Conservation (phyloP, 257 asterid genomes). For the Petunia secreta region DNA sequence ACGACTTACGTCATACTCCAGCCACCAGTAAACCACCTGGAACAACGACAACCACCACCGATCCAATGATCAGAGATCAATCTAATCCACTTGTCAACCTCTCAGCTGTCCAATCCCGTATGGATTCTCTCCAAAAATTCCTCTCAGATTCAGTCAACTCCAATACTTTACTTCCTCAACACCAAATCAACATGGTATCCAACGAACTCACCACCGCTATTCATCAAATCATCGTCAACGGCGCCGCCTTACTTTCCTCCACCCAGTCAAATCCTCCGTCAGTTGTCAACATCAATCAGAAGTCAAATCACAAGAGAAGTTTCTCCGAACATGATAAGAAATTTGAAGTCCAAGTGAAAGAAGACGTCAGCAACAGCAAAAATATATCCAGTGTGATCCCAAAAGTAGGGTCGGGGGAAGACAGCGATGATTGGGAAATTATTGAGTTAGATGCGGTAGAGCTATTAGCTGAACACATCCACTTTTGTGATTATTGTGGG, state of each 20-base stretch:
- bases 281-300: neutral
- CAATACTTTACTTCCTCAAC: constrained; percentile 54
- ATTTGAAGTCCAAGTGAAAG: too few relatives aligned
- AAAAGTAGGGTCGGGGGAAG: neutral
- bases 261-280: constrained; percentile 30
- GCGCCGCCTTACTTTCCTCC: constrained; percentile 68
- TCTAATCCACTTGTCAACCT: constrained; percentile 59
- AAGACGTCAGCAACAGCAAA: too few relatives aligned
- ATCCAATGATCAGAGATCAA: constrained; percentile 22
- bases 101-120: constrained; percentile 52
- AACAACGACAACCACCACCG: constrained; percentile 3
- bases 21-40: constrained; percentile 56
- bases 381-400: too few relatives aligned
- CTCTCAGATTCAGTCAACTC: constrained; percentile 64
- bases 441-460: constrained; percentile 81
- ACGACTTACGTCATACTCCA: constrained; percentile 49
- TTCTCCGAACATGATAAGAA: neutral
- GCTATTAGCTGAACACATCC: constrained; percentile 83
- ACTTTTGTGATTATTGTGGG: constrained; percentile 86
- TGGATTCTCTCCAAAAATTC: constrained; percentile 65
- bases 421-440: constrained; percentile 50
- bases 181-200: constrained; percentile 62
- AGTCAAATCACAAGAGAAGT: neutral
- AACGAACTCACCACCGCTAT: constrained; percentile 73
- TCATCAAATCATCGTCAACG: constrained; percentile 69